Conservation (phyloP, 2,329 filamentous ascomycete genomes). For the Ascocoryne sarcoides region DNA sequence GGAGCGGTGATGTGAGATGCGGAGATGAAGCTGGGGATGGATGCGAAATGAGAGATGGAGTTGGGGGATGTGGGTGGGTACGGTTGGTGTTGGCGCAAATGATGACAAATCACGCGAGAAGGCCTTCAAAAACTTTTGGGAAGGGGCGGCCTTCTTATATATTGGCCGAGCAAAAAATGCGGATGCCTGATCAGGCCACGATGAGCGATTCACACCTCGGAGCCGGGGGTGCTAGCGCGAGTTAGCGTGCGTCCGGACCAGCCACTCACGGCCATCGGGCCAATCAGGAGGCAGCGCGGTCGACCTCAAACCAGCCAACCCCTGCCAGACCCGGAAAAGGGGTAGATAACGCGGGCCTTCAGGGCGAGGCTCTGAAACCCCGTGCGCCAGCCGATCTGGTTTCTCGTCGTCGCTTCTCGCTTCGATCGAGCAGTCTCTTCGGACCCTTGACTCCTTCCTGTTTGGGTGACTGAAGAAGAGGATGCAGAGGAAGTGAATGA, state of each 20-base stretch:
- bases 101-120: not conserved
- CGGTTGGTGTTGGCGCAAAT: not conserved
- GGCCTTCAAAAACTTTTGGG: not conserved
- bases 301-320: not conserved
- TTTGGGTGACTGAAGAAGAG: too few species aligned
- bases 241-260: not conserved
- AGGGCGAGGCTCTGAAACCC: too few species aligned
- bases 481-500: too few species aligned
- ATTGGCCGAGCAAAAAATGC: not conserved
- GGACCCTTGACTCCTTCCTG: too few species aligned
- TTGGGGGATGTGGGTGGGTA: too few species aligned
- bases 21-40: constrained; percentile 2
- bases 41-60: not conserved
- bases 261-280: not conserved
- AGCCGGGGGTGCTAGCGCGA: not conserved
- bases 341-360: not conserved
- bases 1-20: constrained; percentile 1
- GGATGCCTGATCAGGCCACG: not conserved
- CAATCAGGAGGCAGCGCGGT: not conserved
- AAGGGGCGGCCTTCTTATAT: not conserved
- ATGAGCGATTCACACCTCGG: too few species aligned
- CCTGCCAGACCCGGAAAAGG: not conserved
- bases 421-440: too few species aligned
- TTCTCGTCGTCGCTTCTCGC: too few species aligned
- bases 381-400: too few species aligned